These are phyloP conservation scores for Oemleria cerasiformis DNA, from an alignment of 306 rosid species.

Conservation along the genomic window DNA sequence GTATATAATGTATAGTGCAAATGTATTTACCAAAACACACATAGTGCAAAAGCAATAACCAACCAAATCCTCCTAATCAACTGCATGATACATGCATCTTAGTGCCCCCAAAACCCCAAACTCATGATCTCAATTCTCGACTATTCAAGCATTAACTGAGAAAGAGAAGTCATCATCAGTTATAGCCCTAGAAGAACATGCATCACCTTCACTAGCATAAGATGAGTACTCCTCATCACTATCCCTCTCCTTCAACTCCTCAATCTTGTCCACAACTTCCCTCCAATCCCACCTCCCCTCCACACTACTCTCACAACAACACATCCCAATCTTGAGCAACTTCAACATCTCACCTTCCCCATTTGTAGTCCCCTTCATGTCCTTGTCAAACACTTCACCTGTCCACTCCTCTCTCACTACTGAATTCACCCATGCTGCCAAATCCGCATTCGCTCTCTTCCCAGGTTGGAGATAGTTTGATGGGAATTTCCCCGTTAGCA, in stretches of 20 bases:
- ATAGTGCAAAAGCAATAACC: not conserved
- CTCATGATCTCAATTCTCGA: not conserved
- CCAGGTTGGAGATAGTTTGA: conserved; percentile 53
- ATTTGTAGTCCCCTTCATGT: conserved; percentile 33
- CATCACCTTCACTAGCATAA: conserved; percentile 39
- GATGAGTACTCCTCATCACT: conserved; percentile 40
- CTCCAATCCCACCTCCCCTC: conserved; percentile 57
- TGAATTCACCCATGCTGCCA: conserved; percentile 64
- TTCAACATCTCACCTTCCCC: conserved; percentile 64
- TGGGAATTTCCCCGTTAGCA: conserved; percentile 67
- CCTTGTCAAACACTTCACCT: conserved; percentile 61
- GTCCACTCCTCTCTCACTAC: conserved; percentile 74
- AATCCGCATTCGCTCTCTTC: conserved; percentile 42
- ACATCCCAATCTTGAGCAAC: conserved; percentile 66
- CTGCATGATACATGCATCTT: not conserved
- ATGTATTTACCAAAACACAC: not conserved
- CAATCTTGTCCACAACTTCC: conserved; percentile 55
- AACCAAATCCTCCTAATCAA: not conserved
- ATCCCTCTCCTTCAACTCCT: conserved; percentile 56
- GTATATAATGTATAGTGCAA: not conserved
- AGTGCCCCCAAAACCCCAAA: not conserved
- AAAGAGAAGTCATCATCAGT: conserved; percentile 60
- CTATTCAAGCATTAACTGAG: conserved; percentile 11
- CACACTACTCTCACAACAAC: conserved; percentile 53
- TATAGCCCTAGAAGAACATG: conserved; percentile 36